Evolutionary conservation across 176 grass and related monocot species (phyloP), one percentile per base, ranked within the genome.

Genomic region (Triticum monococcum): DNA sequence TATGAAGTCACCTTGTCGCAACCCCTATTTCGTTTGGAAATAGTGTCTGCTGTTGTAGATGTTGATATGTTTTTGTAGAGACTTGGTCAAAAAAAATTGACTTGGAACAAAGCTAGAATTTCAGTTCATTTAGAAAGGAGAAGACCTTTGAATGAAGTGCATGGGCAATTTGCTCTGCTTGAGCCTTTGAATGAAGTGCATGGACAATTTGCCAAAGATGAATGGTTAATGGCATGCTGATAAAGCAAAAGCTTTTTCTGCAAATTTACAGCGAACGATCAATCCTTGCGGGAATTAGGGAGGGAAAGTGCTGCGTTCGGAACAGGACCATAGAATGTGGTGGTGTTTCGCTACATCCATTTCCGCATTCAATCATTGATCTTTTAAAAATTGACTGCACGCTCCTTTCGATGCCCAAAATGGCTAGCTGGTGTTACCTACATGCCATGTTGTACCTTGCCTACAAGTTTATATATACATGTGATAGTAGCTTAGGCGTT

Each of bases 371-470:
- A 25, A 78, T 43, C 22, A 23, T 52, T 72, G 23, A n/a, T 67
- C 43, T 28, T 75, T 70, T 5, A 40, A 41, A 40, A 41, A 60
- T 46, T 56, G 68, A 52, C 71, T 64, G 26, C 32, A 54, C 46
- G 1, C 28, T 37, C 68, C 62, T 85, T 75, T 85, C 41, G 5
- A 85, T 79, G 65, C 71, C 3, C 22, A 36, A 71, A 56, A 40
- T 36, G 40, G 12, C 14, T 84, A n/a, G 11, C 16, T 8, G 10
- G 12, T 84, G 74, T 84, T 63, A 8, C 32, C 67, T 79, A 36
- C 43, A 72, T 89, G 75, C 31, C 23, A 35, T 73, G 37, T 7
- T 72, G 41, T 67, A 76, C 75, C 70, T 64, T 75, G 57, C 25
- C 57, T 64, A 23, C 17, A 5, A 75, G 52, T 83, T 72, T 61